phyloP scores from a whole-genome alignment of 148 eudicot species.

The Rhododendron kiyosumense region DNA sequence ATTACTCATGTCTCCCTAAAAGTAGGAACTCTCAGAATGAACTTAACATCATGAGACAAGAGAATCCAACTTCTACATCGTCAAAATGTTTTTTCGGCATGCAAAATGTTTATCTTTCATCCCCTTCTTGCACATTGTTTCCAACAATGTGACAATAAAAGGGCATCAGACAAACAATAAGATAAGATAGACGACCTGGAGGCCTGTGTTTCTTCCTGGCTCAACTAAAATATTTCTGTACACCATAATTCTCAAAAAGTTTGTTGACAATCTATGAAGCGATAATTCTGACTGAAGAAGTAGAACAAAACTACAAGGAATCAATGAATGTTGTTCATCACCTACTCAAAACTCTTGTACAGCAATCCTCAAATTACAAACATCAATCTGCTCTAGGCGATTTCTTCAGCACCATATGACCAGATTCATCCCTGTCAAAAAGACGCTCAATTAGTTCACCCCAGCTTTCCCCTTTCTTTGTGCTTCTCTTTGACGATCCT shows the following conservation, averaged over 20 bases:
- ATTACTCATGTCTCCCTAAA: not conserved
- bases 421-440: constrained; percentile 65
- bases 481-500: constrained; percentile 40
- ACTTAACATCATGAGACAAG: not conserved
- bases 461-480: constrained; percentile 51
- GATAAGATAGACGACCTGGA: not conserved
- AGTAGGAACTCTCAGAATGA: not conserved
- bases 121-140: not conserved
- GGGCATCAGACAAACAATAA: not conserved
- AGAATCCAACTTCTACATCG: not conserved
- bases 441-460: constrained; percentile 71
- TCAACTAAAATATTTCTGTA: not conserved
- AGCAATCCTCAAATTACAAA: not conserved
- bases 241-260: not conserved
- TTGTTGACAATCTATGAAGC: not conserved
- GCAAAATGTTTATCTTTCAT: not conserved
- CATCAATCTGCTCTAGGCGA: constrained; percentile 9
- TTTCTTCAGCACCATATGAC: constrained; percentile 51
- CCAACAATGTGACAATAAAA: not conserved
- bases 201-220: not conserved
- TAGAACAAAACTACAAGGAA: not conserved
- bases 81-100: not conserved
- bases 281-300: not conserved
- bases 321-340: not conserved
- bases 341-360: not conserved